Conservation (phyloP, 371 early-diverging fungal species). For the Saksenaea vasiformis region DNA sequence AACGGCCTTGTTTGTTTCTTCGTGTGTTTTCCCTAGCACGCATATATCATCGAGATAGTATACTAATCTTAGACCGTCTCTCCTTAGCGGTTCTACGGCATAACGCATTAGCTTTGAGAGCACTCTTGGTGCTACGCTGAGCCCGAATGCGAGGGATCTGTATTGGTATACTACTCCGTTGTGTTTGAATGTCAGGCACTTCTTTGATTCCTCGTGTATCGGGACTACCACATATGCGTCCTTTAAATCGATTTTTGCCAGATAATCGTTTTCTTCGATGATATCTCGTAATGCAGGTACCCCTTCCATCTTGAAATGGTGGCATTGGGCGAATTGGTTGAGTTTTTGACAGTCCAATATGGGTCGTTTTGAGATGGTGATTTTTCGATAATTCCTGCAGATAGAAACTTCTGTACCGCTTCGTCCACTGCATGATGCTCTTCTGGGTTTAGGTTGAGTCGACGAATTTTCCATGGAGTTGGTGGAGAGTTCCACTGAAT, state of each 20-base stretch:
- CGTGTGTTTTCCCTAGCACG: conserved; percentile 6
- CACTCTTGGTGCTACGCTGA: no score
- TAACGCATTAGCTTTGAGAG: conserved; percentile 4
- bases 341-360: conserved; percentile 7
- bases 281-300: no score
- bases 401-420: conserved; percentile 1
- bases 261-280: no score
- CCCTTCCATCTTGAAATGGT: no score
- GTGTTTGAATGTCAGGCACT: neutral
- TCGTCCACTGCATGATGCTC: neutral
- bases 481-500: neutral
- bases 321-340: conserved; percentile 4
- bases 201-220: conserved; percentile 8
- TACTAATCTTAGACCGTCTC: conserved; percentile 5
- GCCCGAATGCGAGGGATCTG: conserved; percentile 2
- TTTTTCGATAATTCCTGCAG: neutral
- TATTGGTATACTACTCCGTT: neutral
- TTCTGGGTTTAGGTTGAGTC: neutral
- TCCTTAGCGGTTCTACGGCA: conserved; percentile 12
- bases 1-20: neutral
- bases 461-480: neutral
- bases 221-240: conserved; percentile 6
- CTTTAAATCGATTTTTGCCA: no score
- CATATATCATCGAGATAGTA: conserved; percentile 23
- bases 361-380: conserved; percentile 2